A percentile compares a stretch with the other conserved stretches of the same genome.
These are phyloP conservation scores for Aspergillus nidulans DNA, from an alignment of 495 filamentous ascomycete species.

Conservation along the genomic window DNA sequence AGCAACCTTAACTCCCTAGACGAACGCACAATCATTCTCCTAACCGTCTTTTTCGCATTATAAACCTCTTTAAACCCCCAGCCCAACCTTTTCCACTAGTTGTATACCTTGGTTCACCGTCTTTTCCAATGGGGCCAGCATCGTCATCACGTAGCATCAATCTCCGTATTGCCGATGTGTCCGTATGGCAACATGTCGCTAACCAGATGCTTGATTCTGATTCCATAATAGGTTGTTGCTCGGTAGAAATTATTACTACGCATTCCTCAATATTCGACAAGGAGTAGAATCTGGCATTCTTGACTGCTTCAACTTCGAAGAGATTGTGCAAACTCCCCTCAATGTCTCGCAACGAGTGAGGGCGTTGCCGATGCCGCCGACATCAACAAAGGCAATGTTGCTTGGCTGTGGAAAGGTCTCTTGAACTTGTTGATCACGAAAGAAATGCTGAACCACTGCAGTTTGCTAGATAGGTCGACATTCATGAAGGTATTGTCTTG, in stretches of 20 bases:
- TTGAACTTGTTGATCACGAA: neutral
- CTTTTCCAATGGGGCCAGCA: neutral
- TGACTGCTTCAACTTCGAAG: neutral
- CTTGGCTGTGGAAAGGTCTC: neutral
- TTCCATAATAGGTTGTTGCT: neutral
- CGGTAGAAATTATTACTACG: neutral
- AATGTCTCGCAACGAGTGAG: neutral
- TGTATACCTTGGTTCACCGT: neutral
- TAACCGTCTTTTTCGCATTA: neutral
- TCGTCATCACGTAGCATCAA: neutral
- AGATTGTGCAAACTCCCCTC: neutral
- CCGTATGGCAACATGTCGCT: neutral
- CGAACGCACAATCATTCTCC: neutral
- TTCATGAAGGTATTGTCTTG: neutral
- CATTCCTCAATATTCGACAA: neutral
- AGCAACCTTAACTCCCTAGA: neutral
- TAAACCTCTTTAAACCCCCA: neutral
- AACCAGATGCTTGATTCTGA: neutral
- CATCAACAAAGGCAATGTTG: neutral
- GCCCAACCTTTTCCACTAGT: neutral
- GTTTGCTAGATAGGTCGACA: neutral
- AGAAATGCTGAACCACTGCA: neutral
- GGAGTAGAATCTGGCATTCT: neutral
- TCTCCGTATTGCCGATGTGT: neutral
- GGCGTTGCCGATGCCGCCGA: neutral